These are phyloP conservation scores for Sporothrix brunneoviolacea DNA, from an alignment of 2,329 filamentous ascomycete genomes.

Conservation along the genomic window DNA sequence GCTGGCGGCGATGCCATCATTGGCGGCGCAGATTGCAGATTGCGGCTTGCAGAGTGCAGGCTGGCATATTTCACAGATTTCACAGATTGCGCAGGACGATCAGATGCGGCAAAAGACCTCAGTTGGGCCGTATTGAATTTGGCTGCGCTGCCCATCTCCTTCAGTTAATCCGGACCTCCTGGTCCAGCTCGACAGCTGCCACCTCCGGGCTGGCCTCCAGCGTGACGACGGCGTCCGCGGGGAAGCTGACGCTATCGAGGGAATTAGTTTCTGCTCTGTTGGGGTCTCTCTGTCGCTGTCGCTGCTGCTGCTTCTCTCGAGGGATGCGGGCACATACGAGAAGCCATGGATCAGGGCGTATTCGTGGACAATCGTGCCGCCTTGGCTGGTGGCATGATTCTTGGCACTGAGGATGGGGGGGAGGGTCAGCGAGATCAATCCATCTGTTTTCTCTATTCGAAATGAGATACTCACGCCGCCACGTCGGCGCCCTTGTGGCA, in stretches of 20 bases:
- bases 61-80: no score
- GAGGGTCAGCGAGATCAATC: not conserved
- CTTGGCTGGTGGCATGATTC: slow-evolving; percentile 64
- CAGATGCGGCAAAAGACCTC: no score
- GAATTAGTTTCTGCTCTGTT: no score
- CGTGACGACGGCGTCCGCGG: slow-evolving; percentile 57
- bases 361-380: slow-evolving; percentile 77
- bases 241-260: slow-evolving; percentile 75
- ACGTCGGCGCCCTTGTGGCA: slow-evolving; percentile 70
- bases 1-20: no score
- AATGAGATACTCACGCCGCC: slow-evolving; percentile 55
- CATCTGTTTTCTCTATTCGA: no score
- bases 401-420: slow-evolving; percentile 54
- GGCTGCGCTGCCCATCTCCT: slow-evolving; percentile 9
- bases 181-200: slow-evolving; percentile 67
- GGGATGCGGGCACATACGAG: slow-evolving; percentile 57
- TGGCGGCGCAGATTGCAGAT: no score
- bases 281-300: no score
- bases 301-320: not conserved
- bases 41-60: no score
- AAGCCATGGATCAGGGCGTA: slow-evolving; percentile 89
- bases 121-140: no score
- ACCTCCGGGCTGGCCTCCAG: slow-evolving; percentile 66
- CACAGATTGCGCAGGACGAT: no score
- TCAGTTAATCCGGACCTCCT: slow-evolving; percentile 65